Evolutionary conservation across 225 moss, liverwort and hornwort genomes (phyloP), one percentile per base, ranked within the genome.

Genomic region (Physcomitrium patens): DNA sequence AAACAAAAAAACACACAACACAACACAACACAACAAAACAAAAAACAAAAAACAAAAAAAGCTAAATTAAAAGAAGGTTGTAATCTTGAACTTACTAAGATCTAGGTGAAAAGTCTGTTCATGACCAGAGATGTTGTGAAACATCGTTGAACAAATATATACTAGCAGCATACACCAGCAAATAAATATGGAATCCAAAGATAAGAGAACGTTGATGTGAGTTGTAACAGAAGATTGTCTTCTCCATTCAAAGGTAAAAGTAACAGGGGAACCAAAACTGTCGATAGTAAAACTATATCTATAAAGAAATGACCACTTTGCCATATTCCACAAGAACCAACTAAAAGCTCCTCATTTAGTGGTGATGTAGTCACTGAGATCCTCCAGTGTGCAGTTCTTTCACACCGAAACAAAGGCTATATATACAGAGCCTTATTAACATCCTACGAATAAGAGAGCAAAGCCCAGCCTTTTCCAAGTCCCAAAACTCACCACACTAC

Each of bases 191-290:
- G 76, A 22, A 76, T 72, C 66, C 69, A 84, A 71, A 78, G 71
- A 62, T 49, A 80, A 80, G 73, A 78, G 70, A 82, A 73, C 80
- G 77, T 70, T 65, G 51, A 69, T 67, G 72, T 10, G 48, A 70
- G 56, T 68, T 76, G 83, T 53, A 70, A 80, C 80, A 75, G 58
- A 80, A 80, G 67, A 71, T 75, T 74, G 81, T 89, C 76, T 82
- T 80, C 73, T 81, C 83, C 80, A 78, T 88, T 80, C 82, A 85
- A 88, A 79, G 76, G 78, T 75, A 59, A 85, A 82, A 70, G 82
- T 84, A 84, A 84, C 79, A 82, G 77, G 81, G 71, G 79, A 77
- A 84, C 56, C 84, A 77, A 75, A 81, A 76, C 76, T 79, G 75
- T 79, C 75, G 71, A 74, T 44, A 58, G 66, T 74, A 76, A 56